phyloP scores from a whole-genome alignment of 371 early-diverging fungal species.

The Mortierella sp. region DNA sequence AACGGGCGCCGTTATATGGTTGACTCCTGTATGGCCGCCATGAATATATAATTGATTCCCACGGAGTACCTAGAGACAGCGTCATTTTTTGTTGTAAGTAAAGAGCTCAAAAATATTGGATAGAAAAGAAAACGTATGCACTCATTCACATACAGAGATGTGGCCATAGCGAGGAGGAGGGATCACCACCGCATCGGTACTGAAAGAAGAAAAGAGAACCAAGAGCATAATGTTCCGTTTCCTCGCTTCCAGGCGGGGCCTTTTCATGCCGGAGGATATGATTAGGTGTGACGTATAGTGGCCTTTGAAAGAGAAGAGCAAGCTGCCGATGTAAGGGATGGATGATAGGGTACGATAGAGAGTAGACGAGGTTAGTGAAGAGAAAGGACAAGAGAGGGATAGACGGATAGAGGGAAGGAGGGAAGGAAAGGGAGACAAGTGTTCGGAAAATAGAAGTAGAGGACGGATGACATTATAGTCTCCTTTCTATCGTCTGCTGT shows the following conservation, averaged over 20 bases:
- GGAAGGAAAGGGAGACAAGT: not conserved
- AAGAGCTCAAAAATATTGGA: not conserved
- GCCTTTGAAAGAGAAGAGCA: not conserved
- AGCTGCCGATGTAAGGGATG: not conserved
- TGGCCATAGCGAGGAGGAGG: constrained; percentile 55
- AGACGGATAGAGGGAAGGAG: not conserved
- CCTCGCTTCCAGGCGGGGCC: not conserved
- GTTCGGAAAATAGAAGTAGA: constrained; percentile 2
- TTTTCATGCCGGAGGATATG: constrained; percentile 9
- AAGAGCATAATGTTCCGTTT: constrained; percentile 4
- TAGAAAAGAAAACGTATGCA: not conserved
- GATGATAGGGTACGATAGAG: not conserved
- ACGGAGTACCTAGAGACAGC: constrained; percentile 27
- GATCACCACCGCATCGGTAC: constrained; percentile 19
- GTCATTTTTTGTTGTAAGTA: not conserved
- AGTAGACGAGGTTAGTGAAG: too few species aligned
- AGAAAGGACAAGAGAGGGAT: not conserved
- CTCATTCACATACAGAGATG: constrained; percentile 30
- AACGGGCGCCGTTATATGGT: constrained; percentile 41
- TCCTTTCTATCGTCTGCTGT: not conserved
- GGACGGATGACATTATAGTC: not conserved
- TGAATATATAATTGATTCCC: constrained; percentile 47
- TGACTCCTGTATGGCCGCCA: constrained; percentile 54
- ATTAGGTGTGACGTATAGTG: not conserved
- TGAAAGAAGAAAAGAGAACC: not conserved